phyloP scores from a whole-genome alignment of 169 alveolate genomes.

The Plasmodium gallinaceum region DNA sequence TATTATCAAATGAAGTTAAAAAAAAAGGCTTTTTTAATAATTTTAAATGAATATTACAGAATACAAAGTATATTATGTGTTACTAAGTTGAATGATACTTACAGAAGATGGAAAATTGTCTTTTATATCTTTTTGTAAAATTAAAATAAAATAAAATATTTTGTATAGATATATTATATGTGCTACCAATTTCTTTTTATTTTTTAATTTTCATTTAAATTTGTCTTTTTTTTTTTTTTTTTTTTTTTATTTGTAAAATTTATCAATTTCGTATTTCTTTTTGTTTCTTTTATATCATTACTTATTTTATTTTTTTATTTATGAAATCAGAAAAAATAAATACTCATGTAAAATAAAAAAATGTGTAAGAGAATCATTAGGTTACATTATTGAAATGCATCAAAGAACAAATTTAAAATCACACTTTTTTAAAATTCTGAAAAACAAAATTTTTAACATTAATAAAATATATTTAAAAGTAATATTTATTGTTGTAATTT shows the following conservation, averaged over 20 bases:
- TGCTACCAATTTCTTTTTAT: not conserved
- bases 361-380: slow-evolving; percentile 38
- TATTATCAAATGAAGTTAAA: slow-evolving; percentile 34
- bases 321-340: slow-evolving; percentile 50
- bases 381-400: slow-evolving; percentile 17
- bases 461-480: slow-evolving; percentile 41
- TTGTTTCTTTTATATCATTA: not conserved
- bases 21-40: slow-evolving; percentile 39
- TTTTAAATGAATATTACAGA: slow-evolving; percentile 53
- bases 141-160: not conserved
- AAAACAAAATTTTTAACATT: slow-evolving; percentile 35
- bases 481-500: not conserved
- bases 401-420: slow-evolving; percentile 35
- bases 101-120: slow-evolving; percentile 47
- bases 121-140: slow-evolving; percentile 43
- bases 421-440: slow-evolving; percentile 31
- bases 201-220: not conserved
- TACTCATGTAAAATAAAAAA: slow-evolving; percentile 30
- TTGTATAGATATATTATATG: not conserved
- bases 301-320: not conserved
- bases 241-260: not conserved
- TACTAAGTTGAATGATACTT: slow-evolving; percentile 42
- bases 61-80: slow-evolving; percentile 42
- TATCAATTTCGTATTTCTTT: not conserved
- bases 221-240: not conserved